These are phyloP conservation scores for Russula sp. DNA, from an alignment of 768 basidiomycete genomes.

Conservation along the genomic window DNA sequence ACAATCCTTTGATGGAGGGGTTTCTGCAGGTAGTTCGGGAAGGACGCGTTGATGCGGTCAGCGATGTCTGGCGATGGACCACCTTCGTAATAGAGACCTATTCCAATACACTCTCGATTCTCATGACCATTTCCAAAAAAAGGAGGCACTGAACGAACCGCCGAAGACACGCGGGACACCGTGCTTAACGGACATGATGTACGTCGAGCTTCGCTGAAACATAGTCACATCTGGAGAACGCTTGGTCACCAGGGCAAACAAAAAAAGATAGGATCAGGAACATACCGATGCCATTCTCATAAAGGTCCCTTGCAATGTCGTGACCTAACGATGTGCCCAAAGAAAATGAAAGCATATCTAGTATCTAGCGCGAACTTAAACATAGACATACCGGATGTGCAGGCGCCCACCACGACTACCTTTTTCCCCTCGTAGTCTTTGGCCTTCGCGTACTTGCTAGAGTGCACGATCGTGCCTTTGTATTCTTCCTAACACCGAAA, in stretches of 20 bases:
- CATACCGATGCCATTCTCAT: conserved; percentile 25
- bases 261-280: background rate
- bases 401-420: conserved; percentile 36
- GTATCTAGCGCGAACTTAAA: background rate
- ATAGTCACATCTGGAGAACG: conserved; percentile 21
- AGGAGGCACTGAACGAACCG: background rate
- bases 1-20: conserved; percentile 32
- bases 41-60: conserved; percentile 45
- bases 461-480: conserved; percentile 30
- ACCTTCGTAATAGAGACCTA: conserved; percentile 18
- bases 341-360: background rate
- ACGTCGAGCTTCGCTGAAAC: conserved; percentile 33
- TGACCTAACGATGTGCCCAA: conserved; percentile 19
- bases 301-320: conserved; percentile 30
- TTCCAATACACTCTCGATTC: background rate
- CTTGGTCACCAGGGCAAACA: background rate
- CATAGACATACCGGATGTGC: conserved; percentile 23
- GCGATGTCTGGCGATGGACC: conserved; percentile 37
- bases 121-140: background rate
- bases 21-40: conserved; percentile 22
- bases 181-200: conserved; percentile 28
- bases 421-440: conserved; percentile 32
- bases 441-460: conserved; percentile 28
- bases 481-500: conserved; percentile 26
- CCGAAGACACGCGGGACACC: conserved; percentile 20